Percentiles rank a stretch among this genome's conserved stretches.
Conservation (phyloP, 177 flowering plant species). For the Telopea speciosissima region DNA sequence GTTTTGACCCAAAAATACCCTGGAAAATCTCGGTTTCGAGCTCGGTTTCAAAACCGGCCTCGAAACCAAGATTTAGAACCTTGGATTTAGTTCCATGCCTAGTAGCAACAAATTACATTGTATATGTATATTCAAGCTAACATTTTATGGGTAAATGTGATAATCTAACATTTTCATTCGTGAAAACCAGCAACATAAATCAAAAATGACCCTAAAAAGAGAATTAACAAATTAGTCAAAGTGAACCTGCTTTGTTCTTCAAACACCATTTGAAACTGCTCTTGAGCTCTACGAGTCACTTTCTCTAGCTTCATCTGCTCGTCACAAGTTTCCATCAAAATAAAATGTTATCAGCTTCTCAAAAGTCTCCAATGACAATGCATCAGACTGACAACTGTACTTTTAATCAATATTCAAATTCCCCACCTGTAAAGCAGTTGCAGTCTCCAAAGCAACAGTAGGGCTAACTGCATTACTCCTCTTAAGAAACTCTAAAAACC, state of each 20-base stretch:
- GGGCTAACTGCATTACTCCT: constrained; percentile 95
- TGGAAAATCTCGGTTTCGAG: too few species aligned
- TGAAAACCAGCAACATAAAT: not conserved
- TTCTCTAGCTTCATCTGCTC: constrained; percentile 83
- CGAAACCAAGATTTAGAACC: too few species aligned
- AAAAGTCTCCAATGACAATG: not conserved
- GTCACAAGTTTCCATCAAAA: not conserved
- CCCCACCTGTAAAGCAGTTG: constrained; percentile 89
- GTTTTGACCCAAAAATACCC: too few species aligned
- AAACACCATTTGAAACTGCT: constrained; percentile 90
- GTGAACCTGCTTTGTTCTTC: constrained; percentile 94
- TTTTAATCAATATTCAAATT: constrained; percentile 3
- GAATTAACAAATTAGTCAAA: not conserved
- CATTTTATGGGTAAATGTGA: not conserved
- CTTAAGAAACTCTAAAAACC: constrained; percentile 72
- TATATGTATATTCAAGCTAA: too few species aligned
- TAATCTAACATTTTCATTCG: not conserved
- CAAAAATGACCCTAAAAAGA: not conserved
- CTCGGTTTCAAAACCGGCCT: too few species aligned
- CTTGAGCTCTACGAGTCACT: constrained; percentile 95
- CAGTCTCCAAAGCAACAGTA: constrained; percentile 88
- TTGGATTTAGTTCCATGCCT: too few species aligned
- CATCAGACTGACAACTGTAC: not conserved
- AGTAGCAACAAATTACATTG: too few species aligned
- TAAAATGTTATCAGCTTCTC: constrained; percentile 2